Evolutionary conservation across 192 early-diverging fungal species (phyloP).

Genomic region (Funneliformis mosseae): DNA sequence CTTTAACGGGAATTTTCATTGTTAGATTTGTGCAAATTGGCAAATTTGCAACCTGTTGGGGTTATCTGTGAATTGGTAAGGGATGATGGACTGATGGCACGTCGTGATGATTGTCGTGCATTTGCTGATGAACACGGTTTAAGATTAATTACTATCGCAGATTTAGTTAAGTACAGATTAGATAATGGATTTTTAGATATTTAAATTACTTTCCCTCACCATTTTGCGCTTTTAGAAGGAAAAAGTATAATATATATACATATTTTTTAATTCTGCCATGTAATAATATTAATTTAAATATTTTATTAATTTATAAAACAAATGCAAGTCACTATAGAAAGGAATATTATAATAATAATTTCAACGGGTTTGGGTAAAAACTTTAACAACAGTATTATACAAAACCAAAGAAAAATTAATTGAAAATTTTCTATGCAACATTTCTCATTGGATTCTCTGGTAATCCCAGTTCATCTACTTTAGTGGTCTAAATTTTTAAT

Average conservation of each 20-base stretch:
- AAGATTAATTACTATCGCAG: slow-evolving; percentile 88
- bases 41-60: slow-evolving; percentile 78
- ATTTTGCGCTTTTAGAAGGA: not conserved
- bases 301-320: no score
- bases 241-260: no score
- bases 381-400: not conserved
- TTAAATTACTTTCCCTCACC: not conserved
- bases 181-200: slow-evolving; percentile 41
- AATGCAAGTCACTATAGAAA: no score
- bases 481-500: not conserved
- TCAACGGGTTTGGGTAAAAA: not conserved
- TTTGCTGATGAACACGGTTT: slow-evolving; percentile 87
- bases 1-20: not conserved
- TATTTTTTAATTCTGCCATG: no score
- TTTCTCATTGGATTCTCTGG: not conserved
- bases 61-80: slow-evolving; percentile 94
- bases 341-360: no score
- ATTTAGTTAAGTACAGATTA: slow-evolving; percentile 78
- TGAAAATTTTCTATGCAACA: not conserved
- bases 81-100: slow-evolving; percentile 92
- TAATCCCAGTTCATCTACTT: not conserved
- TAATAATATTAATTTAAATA: not conserved
- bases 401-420: not conserved
- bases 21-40: slow-evolving; percentile 80
- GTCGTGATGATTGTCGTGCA: slow-evolving; percentile 83